Conservation (phyloP, 805 yeast species). For the Alloascoidea hylecoeti region DNA sequence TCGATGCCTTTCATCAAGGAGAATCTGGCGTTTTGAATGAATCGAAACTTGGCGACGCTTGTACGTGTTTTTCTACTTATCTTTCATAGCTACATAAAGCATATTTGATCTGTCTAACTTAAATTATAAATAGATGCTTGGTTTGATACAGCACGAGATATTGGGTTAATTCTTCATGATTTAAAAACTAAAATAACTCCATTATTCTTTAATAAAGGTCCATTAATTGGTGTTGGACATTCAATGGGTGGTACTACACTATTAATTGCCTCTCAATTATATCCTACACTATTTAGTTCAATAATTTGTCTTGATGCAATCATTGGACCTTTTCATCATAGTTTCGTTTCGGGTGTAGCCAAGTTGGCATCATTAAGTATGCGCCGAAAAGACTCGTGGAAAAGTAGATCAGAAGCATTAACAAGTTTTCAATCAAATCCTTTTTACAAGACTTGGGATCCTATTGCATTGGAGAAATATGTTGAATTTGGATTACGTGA, state of each 20-base stretch:
- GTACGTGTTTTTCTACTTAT: not conserved
- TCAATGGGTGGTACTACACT: not conserved
- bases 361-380: not conserved
- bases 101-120: not conserved
- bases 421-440: not conserved
- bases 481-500: not conserved
- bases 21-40: slow-evolving; percentile 1
- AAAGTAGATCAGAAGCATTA: not conserved
- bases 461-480: not conserved
- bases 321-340: not conserved
- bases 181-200: not conserved
- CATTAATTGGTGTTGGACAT: slow-evolving; percentile 1
- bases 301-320: not conserved
- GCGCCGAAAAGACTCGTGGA: not conserved
- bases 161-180: not conserved
- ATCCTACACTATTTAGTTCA: not conserved
- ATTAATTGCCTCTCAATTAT: not conserved
- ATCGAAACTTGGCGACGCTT: not conserved
- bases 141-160: not conserved
- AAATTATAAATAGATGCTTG: not conserved
- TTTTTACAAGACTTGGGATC: not conserved
- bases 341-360: no score
- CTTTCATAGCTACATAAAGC: no score
- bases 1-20: not conserved
- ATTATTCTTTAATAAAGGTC: not conserved